Base-by-base conservation (phyloP, 2,329 filamentous ascomycete species). In the Aspergillus brunneoviolaceus region DNA sequence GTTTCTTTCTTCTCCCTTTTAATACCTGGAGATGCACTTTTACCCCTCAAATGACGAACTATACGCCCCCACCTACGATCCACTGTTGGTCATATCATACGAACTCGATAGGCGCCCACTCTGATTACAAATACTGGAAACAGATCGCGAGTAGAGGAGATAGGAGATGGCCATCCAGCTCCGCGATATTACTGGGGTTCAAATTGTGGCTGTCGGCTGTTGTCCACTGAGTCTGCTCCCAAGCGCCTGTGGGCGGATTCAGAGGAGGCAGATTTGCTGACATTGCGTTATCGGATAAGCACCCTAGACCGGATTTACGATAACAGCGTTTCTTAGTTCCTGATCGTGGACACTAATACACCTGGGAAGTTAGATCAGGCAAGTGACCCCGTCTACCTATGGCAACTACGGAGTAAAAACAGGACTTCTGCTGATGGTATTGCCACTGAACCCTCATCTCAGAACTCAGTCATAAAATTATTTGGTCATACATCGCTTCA, bases 41-140 rank as follows among this genome's bases (percentile, higher is more conserved):
- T 61, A 56, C 56, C 59, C 59, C 59, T 61, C 45, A 49, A 23
- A 33, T 33, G 11, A 55, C 48, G 51, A 48, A 39, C 58, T 55
- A 48, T 47, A 35, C 16, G 29, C 42, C 51, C 60, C 50, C 59
- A 53, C 59, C 61, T n/a, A 31, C 14, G 58, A 27, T 52, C 61
- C 61, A 63, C 61, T 51, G 49, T 51, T 33, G 27, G 48, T 29
- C 57, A 50, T 58, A 50, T 61, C 57, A 47, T 57, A 54, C 19
- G 45, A 57, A 14, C 33, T 27, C 61, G 53, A 61, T 63, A 63
- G 61, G 61, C 23, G 25, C 25, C 49, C 29, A 16, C 49, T 27
- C 14, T 33, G 49, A 35, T 55, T 55, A 49, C 53, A 55, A 55
- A 55, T 55, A 14, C 42, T 21, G 48, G 25, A 9, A 4, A 19